Base-by-base conservation (phyloP, 345 rosid species). In the Euphorbia peplus region DNA sequence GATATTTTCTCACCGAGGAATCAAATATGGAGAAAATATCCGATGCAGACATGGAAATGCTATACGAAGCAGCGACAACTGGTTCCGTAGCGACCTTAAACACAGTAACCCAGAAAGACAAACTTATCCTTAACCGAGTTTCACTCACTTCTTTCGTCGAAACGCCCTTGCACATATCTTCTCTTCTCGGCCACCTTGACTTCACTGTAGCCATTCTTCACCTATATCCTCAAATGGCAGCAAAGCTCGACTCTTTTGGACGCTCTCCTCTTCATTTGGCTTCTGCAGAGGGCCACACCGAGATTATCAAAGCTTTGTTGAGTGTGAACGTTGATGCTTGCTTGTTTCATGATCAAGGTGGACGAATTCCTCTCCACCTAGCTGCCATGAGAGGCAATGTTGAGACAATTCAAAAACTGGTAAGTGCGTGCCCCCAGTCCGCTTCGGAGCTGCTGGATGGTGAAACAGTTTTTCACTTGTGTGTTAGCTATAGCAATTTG, bases 241-340 rank as follows among this genome's bases (percentile, higher is more conserved):
- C 47, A 1, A 18, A 30, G 48, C 21, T 30, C 8, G 59, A 70
- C 66, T 60, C 59, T 1, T 32, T 47, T 5, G 14, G 25, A 14
- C 15, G 41, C 0, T 47, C 59, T 32, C 73, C 73, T 4, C 73
- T 70, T 35, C 73, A 70, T 48, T 16, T 60, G 22, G 73, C 67
- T 8, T 30, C 73, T 26, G 73, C 73, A 1, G 64, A 69, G n/a
- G 72, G 65, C 56, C 56, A 69, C n/a, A 13, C 26, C 4, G 21
- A 57, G 42, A 19, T 69, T 8, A 21, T 46, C 18, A 69, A 69
- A 24, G 64, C 64, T 32, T 59, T 69, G 56, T 26, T 69, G 18
- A 3, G 6, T 22, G 51, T 41, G 10, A 41, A 39, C 8, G 8
- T 0, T 12, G 15, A 39, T 21, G 53, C 26, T 55, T 67, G 70